Evolutionary conservation across 495 filamentous ascomycete species (phyloP).

Genomic region (Beverwykella pulmonaria): DNA sequence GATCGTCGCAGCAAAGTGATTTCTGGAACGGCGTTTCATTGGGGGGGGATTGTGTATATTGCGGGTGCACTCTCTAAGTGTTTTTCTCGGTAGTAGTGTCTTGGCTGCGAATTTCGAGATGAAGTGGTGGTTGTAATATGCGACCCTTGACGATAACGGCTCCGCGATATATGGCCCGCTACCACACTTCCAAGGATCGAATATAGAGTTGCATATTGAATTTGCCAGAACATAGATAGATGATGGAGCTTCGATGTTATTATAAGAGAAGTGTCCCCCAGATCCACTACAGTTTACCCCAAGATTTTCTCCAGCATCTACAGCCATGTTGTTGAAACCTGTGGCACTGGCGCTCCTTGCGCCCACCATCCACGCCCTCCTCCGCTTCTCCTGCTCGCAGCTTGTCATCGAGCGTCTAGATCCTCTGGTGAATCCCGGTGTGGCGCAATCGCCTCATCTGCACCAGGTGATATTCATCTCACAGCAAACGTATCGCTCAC

Average conservation of each 20-base stretch:
- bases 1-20: not conserved
- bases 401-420: constrained; percentile 31
- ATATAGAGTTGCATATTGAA: not conserved
- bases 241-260: not conserved
- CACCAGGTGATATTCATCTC: constrained; percentile 17
- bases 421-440: constrained; percentile 27
- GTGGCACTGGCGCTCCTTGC: constrained; percentile 9
- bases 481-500: not conserved
- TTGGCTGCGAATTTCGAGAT: not conserved
- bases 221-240: not conserved
- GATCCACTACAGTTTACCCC: not conserved
- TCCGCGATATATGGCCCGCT: not conserved
- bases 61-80: not conserved
- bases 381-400: constrained; percentile 32
- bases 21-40: not conserved
- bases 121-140: not conserved
- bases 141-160: constrained; percentile 5
- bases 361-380: constrained; percentile 15
- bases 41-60: constrained; percentile 4
- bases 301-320: not conserved
- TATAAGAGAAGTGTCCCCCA: not conserved
- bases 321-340: constrained; percentile 5
- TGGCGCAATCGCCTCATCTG: constrained; percentile 15
- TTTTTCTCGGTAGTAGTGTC: not conserved
- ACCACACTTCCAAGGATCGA: not conserved